Base-by-base conservation (phyloP, 352 stramenopile genomes). In the Halophytophthora batemanensis region DNA sequence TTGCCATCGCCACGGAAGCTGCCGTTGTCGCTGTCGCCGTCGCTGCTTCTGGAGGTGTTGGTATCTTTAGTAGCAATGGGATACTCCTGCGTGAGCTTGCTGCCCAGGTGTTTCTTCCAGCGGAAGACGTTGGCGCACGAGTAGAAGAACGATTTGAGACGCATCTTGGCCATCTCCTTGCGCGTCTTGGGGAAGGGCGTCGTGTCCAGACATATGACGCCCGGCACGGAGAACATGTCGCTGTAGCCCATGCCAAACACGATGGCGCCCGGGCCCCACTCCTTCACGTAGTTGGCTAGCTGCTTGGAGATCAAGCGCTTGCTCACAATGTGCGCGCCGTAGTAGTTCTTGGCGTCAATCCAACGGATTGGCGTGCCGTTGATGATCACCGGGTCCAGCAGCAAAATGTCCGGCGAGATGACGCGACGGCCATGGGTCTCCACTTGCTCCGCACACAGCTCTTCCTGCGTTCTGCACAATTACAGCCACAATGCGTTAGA, bases 271-370 rank as follows among this genome's bases (percentile, higher is more conserved):
- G 82, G 82, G 2, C 82, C 82, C 82, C 82, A 93, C 63, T 93
- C 82, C 55, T 91, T 93, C 14, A 93, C 80, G 57, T 93, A 93
- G 33, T 80, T 87, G 39, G 66, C 66, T 11, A 93, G 58, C 46
- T 93, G 82, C 28, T 85, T 87, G 23, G 81, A 82, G 62, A 93
- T 91, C 37, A 91, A 53, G 1, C 78, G 72, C 71, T 93, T 93
- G 61, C 80, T 90, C 38, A 93, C 82, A 48, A 93, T 91, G 64
- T 93, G 82, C n/a, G 82, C 80, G 29, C 82, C 82, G 56, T 93
- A 93, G 53, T 91, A 93, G 61, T 93, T 93, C 63, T 93, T 93
- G 34, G 82, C 82, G 46, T 93, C 82, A 53, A 93, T 89, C 82
- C 82, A 93, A 25, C 82, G 82, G 47, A 93, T 88, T 6, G 82